Conservation (phyloP, 345 rosid species). For the Geranium rotundifolium region DNA sequence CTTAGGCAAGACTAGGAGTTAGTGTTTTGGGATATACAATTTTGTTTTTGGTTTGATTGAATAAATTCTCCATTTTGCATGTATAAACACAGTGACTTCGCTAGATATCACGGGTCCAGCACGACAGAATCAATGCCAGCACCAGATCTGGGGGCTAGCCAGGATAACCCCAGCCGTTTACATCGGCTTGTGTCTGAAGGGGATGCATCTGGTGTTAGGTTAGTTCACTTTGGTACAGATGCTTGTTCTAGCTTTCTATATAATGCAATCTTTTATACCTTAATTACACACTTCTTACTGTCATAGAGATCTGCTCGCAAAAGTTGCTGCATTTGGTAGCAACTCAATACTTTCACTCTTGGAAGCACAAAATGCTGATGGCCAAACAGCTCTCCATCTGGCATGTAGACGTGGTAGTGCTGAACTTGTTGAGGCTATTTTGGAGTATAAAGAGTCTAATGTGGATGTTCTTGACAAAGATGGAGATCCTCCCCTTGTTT, state of each 20-base stretch:
- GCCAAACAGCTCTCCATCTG: slow-evolving; percentile 91
- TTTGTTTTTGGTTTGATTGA: slow-evolving; percentile 3
- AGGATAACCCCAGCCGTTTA: slow-evolving; percentile 45
- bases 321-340: slow-evolving; percentile 60
- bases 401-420: slow-evolving; percentile 96
- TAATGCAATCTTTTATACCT: slow-evolving; percentile 11
- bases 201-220: slow-evolving; percentile 73
- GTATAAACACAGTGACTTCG: slow-evolving; percentile 42
- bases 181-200: slow-evolving; percentile 76
- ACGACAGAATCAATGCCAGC: slow-evolving; percentile 37
- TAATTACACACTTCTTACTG: background rate
- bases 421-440: slow-evolving; percentile 67
- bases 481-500: slow-evolving; percentile 96
- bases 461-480: slow-evolving; percentile 90
- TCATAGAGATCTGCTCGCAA: slow-evolving; percentile 64
- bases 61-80: slow-evolving; percentile 7
- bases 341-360: slow-evolving; percentile 42
- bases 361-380: slow-evolving; percentile 83
- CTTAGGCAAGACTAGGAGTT: background rate
- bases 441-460: slow-evolving; percentile 53
- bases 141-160: slow-evolving; percentile 39
- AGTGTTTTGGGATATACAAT: background rate
- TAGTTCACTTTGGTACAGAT: slow-evolving; percentile 18
- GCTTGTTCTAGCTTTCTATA: slow-evolving; percentile 8
- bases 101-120: slow-evolving; percentile 40